Evolutionary conservation across 352 stramenopile genomes (phyloP).

Genomic region (Pythium guiyangense): DNA sequence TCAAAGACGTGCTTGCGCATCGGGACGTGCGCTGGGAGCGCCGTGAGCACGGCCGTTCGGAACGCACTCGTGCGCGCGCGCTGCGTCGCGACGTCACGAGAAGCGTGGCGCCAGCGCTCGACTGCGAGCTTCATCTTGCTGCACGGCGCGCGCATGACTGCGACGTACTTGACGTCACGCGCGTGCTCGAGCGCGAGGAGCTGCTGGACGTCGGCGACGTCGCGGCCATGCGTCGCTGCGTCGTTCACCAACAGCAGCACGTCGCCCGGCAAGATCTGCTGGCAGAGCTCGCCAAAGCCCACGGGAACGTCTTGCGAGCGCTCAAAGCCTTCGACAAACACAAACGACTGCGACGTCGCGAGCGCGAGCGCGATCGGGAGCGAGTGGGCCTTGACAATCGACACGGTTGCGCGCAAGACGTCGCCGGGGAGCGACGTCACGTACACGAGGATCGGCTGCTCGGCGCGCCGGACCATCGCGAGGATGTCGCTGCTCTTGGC

Average conservation of each 20-base stretch:
- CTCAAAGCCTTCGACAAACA: slow-evolving; percentile 47
- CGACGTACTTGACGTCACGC: slow-evolving; percentile 25
- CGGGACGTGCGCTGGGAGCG: neutral
- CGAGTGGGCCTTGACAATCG: slow-evolving; percentile 50
- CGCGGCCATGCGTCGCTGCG: slow-evolving; percentile 17
- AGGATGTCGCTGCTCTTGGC: slow-evolving; percentile 31
- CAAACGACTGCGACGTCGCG: slow-evolving; percentile 24
- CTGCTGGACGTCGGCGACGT: slow-evolving; percentile 32
- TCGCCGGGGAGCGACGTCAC: slow-evolving; percentile 39
- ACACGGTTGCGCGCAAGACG: slow-evolving; percentile 52
- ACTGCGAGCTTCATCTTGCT: slow-evolving; percentile 32
- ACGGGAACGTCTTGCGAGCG: slow-evolving; percentile 18
- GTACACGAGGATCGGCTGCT: slow-evolving; percentile 36
- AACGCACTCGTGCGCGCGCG: slow-evolving; percentile 23
- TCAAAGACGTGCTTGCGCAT: slow-evolving; percentile 30
- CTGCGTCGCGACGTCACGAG: slow-evolving; percentile 26
- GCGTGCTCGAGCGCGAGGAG: slow-evolving; percentile 23
- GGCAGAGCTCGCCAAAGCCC: slow-evolving; percentile 47
- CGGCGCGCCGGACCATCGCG: slow-evolving; percentile 27
- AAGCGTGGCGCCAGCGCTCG: slow-evolving; percentile 20
- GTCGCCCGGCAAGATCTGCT: slow-evolving; percentile 66
- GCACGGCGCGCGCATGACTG: slow-evolving; percentile 33
- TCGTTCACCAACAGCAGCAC: slow-evolving; percentile 55
- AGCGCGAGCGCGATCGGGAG: slow-evolving; percentile 39
- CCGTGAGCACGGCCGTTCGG: slow-evolving; percentile 14